Evolutionary conservation across 148 eudicot species (phyloP), one percentile per base, ranked within the genome.

Genomic region (Vaccinium myrtillus): DNA sequence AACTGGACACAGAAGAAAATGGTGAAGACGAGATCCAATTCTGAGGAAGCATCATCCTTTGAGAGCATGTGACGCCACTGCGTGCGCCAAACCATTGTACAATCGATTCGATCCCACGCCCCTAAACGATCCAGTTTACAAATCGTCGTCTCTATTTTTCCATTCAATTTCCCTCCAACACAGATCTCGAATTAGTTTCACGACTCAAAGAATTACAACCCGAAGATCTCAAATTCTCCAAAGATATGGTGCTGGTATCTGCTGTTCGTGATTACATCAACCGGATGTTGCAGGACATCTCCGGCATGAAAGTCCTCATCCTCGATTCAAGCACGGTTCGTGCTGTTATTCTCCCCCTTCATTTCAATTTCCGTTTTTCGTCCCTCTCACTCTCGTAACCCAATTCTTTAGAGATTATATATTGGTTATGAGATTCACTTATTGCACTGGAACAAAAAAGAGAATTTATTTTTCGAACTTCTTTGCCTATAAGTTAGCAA

Each of bases 301-400:
- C 95, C 54, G 99, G 99, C 84, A 96, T 96, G 99, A 96, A 96
- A 87, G 93, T 96, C 76, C 95, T 96, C 91, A 92, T 96, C 67
- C 97, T 96, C 84, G 99, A 96, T 90, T 91, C 95, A 49, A 83
- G 87, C 18, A 96, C 99, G 93, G 98, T 96, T 87, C 48, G 73
- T 79, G 7, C 63, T 5, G 1, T 46, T 25, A 11, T n/a, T 3
- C 36, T 39, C 4, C 9, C 21, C 43, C n/a, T 69, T 16, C 32
- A 12, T 18, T 51, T 58, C 4, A 11, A n/a, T 69, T 50, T 2
- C 14, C 23, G 36, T 84, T 30, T 39, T 39, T 3, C 27, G 7
- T 7, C 56, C 43, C n/a, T 63, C 65, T 16, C 69, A 14, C 25
- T 78, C 69, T 23, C 14, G 49, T 50, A 51, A 19, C 19, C n/a